Evolutionary conservation across 2,329 filamentous ascomycete species (phyloP).

Genomic region (Tolypocladium paradoxum): DNA sequence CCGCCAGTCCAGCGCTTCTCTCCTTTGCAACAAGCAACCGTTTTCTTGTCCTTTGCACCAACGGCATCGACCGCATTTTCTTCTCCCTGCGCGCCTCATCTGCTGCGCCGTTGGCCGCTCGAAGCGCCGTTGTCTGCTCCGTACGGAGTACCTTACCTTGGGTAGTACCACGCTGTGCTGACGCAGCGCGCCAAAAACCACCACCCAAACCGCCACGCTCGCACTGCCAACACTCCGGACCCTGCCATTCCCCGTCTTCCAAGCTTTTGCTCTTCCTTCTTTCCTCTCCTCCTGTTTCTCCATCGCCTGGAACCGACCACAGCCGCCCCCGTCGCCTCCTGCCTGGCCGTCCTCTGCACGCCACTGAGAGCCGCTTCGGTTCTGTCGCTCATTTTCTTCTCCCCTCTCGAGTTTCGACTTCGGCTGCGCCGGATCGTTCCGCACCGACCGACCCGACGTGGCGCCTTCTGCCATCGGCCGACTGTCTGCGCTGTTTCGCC

Average conservation of each 20-base stretch:
- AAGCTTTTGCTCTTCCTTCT: not conserved
- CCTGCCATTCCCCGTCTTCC: not conserved
- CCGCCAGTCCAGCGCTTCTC: not conserved
- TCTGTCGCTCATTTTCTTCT: slow-evolving; percentile 5
- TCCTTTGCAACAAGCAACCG: not conserved
- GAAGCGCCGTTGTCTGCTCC: not conserved
- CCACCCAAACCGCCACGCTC: not conserved
- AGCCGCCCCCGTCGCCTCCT: not conserved
- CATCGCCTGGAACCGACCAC: not conserved
- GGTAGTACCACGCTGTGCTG: too few species aligned
- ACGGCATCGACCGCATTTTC: not conserved
- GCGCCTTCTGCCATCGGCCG: not conserved
- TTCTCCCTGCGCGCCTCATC: not conserved
- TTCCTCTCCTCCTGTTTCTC: slow-evolving; percentile 2
- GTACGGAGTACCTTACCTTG: not conserved
- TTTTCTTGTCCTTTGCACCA: not conserved
- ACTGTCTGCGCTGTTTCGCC: not conserved
- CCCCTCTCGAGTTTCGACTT: slow-evolving; percentile 4
- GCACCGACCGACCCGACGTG: slow-evolving; percentile 1
- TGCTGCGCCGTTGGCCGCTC: not conserved
- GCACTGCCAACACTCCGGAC: not conserved
- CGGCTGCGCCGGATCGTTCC: slow-evolving; percentile 8
- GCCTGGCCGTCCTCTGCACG: not conserved
- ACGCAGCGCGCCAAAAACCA: not conserved
- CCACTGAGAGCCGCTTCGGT: slow-evolving; percentile 1